These are phyloP conservation scores for Pyrus hybrid DNA, from an alignment of 331 rosid genomes.

Conservation along the genomic window DNA sequence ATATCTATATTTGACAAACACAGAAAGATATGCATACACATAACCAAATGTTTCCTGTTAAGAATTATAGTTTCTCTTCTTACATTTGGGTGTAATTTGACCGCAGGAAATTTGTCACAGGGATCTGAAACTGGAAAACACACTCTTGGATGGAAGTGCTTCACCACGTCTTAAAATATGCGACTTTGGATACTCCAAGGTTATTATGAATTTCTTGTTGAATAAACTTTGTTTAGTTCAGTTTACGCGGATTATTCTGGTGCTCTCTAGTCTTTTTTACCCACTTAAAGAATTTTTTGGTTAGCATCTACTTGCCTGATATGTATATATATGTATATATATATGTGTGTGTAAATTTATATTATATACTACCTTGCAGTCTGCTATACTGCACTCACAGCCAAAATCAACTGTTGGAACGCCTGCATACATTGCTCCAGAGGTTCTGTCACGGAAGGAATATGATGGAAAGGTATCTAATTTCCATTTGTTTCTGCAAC, in stretches of 20 bases:
- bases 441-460: slow-evolving; percentile 62
- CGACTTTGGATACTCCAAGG: slow-evolving; percentile 99
- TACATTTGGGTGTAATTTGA: not conserved
- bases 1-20: slow-evolving; percentile 5
- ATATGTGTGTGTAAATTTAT: not conserved
- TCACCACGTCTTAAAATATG: slow-evolving; percentile 85
- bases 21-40: not conserved
- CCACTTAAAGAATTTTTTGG: not conserved
- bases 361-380: slow-evolving; percentile 31
- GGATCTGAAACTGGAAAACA: slow-evolving; percentile 87
- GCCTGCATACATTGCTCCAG: slow-evolving; percentile 92
- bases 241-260: not conserved
- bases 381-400: slow-evolving; percentile 70
- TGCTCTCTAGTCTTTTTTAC: not conserved
- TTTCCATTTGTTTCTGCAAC: not conserved
- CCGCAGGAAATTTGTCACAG: slow-evolving; percentile 89
- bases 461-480: slow-evolving; percentile 82
- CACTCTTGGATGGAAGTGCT: slow-evolving; percentile 81
- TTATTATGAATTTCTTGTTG: slow-evolving; percentile 15
- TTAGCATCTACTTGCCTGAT: not conserved
- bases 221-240: slow-evolving; percentile 2
- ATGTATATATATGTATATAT: not conserved
- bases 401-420: slow-evolving; percentile 95
- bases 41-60: not conserved
- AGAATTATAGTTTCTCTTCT: not conserved